Evolutionary conservation across 306 rosid species (phyloP), one percentile per base, ranked within the genome.

Genomic region (Pueraria montana): DNA sequence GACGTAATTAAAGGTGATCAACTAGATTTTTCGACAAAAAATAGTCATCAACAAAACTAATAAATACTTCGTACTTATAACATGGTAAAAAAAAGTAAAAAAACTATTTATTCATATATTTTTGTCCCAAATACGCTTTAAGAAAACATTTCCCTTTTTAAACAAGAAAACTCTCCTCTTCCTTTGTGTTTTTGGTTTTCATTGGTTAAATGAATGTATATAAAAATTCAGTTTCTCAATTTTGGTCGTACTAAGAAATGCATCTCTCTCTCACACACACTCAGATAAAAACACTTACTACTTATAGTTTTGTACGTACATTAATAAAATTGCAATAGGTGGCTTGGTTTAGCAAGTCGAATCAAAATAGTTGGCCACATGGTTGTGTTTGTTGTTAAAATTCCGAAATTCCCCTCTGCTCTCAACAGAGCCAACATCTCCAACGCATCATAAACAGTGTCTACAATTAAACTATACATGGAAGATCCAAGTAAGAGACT

Each of bases 281-380:
- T 14, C 11, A 34, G 0, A 53, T n/a, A 53, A 30, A 61, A 62
- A 6, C 20, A 62, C 18, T 62, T 27, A 1, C 2, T 5, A 26
- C 67, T 11, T 61, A 2, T 26, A 26, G 67, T 4, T 1, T 66
- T 36, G 8, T 4, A 38, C 5, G 8, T 4, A 38, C 5, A 68
- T 40, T 68, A 34, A 68, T 50, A 6, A 46, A 72, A 27, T 69
- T 24, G 62, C 43, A 77, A 36, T 59, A 16, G 84, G 21, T 64
- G 49, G 13, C 40, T 72, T 43, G 53, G 58, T 13, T 45, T 52
- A 53, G 26, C 62, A 82, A 82, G 38, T 65, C 0, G 78, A 82
- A 53, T 75, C 71, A 4, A 83, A 83, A 84, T 53, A 81, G 87
- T 67, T 87, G 82, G 82, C 82, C 90, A 87, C 90, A 84, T 84